Percentiles rank a stretch among this genome's conserved stretches.
Conservation (phyloP, 208 protist species). For the Leishmania martiniquensis region DNA sequence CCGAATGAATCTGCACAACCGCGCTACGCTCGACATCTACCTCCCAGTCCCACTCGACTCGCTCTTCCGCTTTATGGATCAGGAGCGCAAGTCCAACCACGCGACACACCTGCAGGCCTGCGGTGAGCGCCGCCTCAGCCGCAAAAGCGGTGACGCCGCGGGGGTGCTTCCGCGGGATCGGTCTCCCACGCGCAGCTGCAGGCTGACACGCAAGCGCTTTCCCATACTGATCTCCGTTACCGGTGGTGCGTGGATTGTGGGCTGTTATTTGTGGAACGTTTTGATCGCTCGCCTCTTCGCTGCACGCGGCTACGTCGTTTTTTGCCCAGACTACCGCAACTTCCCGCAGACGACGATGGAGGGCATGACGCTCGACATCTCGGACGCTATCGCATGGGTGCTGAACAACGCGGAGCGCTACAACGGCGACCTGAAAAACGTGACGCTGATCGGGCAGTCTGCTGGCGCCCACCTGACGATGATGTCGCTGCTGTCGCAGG, state of each 20-base stretch:
- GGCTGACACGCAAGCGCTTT: conserved; percentile 57
- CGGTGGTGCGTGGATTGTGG: conserved; percentile 87
- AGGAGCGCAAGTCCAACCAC: conserved; percentile 41
- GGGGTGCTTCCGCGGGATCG: not conserved
- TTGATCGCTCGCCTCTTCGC: conserved; percentile 69
- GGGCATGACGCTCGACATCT: conserved; percentile 89
- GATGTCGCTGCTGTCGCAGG: conserved; percentile 88
- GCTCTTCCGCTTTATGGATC: conserved; percentile 72
- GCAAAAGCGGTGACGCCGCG: not conserved
- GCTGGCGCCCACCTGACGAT: conserved; percentile 87
- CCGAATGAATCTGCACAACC: conserved; percentile 78
- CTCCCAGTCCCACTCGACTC: conserved; percentile 72
- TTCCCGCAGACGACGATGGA: conserved; percentile 92
- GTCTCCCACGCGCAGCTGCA: not conserved
- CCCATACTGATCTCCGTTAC: conserved; percentile 78
- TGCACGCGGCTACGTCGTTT: conserved; percentile 83
- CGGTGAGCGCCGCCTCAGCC: not conserved
- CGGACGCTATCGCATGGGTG: conserved; percentile 87
- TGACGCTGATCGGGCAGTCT: conserved; percentile 83
- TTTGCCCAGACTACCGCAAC: conserved; percentile 94
- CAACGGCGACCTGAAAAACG: conserved; percentile 80
- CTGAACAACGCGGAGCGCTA: conserved; percentile 85
- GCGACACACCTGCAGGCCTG: not conserved
- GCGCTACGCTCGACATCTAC: conserved; percentile 84
- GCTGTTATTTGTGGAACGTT: conserved; percentile 72